Evolutionary conservation across 2,329 filamentous ascomycete species (phyloP).

Genomic region (Clarireedia paspali): DNA sequence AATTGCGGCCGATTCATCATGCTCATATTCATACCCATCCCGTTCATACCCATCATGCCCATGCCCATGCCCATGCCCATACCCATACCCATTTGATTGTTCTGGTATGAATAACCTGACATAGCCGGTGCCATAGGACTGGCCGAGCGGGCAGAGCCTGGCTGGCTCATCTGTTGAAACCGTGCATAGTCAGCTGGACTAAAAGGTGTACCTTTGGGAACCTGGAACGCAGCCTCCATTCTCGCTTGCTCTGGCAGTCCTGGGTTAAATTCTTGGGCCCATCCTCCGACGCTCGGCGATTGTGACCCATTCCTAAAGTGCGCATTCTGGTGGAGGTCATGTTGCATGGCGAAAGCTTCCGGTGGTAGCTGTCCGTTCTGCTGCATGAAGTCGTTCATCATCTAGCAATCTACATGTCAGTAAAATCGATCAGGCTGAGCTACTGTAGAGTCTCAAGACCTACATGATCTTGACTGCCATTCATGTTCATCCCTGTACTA

Average conservation of each 20-base stretch:
- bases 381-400: slow-evolving; percentile 91
- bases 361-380: slow-evolving; percentile 56
- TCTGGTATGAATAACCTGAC: slow-evolving; percentile 42
- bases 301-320: slow-evolving; percentile 21
- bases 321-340: slow-evolving; percentile 24
- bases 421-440: neutral
- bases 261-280: slow-evolving; percentile 58
- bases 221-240: slow-evolving; percentile 65
- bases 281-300: slow-evolving; percentile 39
- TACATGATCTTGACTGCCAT: slow-evolving; percentile 62
- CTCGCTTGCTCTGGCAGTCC: slow-evolving; percentile 47
- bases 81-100: slow-evolving; percentile 36
- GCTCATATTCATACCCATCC: neutral
- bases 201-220: slow-evolving; percentile 54
- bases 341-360: slow-evolving; percentile 29
- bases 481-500: slow-evolving; percentile 44
- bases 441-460: slow-evolving; percentile 11
- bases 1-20: slow-evolving; percentile 37
- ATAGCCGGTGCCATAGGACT: slow-evolving; percentile 48
- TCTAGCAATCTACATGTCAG: slow-evolving; percentile 42
- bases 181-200: slow-evolving; percentile 78
- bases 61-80: slow-evolving; percentile 51
- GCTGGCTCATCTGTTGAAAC: slow-evolving; percentile 67
- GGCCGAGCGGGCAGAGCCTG: slow-evolving; percentile 45
- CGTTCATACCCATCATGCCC: slow-evolving; percentile 29